Base-by-base conservation (phyloP, 208 protist species). In the Acanthamoeba castellanii region DNA sequence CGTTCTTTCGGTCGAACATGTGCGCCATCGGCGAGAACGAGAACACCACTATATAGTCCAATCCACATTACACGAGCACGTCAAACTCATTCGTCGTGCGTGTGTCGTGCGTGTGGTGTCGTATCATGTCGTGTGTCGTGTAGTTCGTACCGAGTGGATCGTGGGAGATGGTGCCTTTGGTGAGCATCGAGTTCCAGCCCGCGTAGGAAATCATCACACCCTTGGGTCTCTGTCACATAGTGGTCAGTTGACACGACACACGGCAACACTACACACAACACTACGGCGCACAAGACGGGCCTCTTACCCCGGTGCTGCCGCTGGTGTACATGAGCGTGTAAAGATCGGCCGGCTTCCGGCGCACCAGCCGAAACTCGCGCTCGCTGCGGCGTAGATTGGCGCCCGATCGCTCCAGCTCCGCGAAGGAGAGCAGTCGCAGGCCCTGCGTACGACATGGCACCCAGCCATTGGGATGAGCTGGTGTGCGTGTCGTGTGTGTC, bases 21-120 rank as follows among this genome's bases (percentile, higher is more conserved):
- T 98, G 98, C 14, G 98, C 97, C 22, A 98, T 78, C 55, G 98
- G 98, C 14, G 98, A 94, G 87, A 97, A 98, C 3, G 95, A 97
- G 34, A 98, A 72, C 57, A 98, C 96, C 14, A 97, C 92, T 91
- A 30, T 7, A n/a, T n/a, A n/a, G n/a, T 20, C 57, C 81, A 88
- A 55, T 64, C 20, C n/a, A n/a, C n/a, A n/a, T n/a, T n/a, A n/a
- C 25, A 72, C 25, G 37, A 42, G 37, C 37, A 42, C 37, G 37
- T 42, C 37, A 42, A 42, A 42, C 37, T 42, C 37, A 57, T 16
- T 57, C 52, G 16, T 16, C 20, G 3, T 42, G 37, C 3, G 20
- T 61, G 16, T 61, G 11, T 61, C 55, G 20, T 5, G 55, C 6
- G 11, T 22, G 55, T 61, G 16, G 20, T 22, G 20, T 61, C 55